Evolutionary conservation across 1,284 basidiomycete genomes (phyloP), one percentile per base, ranked within the genome.

Genomic region (Ustilago crameri): DNA sequence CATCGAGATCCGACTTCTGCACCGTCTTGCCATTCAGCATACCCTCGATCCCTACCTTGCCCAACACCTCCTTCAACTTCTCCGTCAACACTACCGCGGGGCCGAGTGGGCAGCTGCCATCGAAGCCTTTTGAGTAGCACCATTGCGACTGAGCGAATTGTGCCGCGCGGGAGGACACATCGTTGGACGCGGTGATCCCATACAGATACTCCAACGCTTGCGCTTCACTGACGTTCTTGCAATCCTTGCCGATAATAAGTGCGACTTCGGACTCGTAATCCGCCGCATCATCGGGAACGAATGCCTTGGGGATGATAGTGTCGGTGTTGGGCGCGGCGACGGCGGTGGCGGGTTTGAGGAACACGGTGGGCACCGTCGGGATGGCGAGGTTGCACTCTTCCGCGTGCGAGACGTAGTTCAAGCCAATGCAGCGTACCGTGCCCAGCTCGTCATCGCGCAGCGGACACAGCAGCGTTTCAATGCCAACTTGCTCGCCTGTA

Each of bases 231-330:
- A 94, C 91, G 76, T 95, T 85, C 84, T 90, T 91, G 46, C 90
- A 90, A 0, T 88, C 82, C 76, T 90, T 91, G 18, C 91, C 92
- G 44, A 95, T 91, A 58, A 95, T 90, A 67, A 95, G 87, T 35
- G 89, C 91, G 14, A 96, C 85, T 78, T 96, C 93, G 46, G 92
- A 90, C 81, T 96, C 93, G 79, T 93, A 95, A 84, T 96, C 93
- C 0, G 91, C 88, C 22, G 90, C 86, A 2, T 89, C 86, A 23
- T 92, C 92, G 74, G 90, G 88, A 1, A 89, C 88, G 46, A 87
- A 88, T 5, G 12, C 18, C 32, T 84, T 87, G 0, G 92, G 91
- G 42, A 93, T 43, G 8, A 43, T 57, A 2, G 26, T 87, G n/a
- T 85, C 87, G 5, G 89, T 88, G 38, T 87, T 86, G 0, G 91